These are phyloP conservation scores for Eutypa lata DNA, from an alignment of 2,329 filamentous ascomycete species.

Conservation along the genomic window DNA sequence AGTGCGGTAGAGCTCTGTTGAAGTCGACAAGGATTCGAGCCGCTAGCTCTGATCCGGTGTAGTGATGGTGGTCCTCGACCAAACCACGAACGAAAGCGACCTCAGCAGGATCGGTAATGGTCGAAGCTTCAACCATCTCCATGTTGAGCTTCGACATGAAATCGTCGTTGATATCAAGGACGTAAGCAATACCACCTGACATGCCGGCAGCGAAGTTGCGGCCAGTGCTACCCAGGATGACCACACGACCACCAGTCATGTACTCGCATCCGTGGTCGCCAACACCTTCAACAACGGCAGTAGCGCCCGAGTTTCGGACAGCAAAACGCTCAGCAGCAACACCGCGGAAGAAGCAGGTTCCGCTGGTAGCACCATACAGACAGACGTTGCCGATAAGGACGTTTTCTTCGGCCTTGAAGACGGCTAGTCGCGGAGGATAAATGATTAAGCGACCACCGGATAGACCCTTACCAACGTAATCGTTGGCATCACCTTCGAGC, in stretches of 20 bases:
- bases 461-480: slow-evolving; percentile 94
- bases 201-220: slow-evolving; percentile 98
- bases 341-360: slow-evolving; percentile 95
- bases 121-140: slow-evolving; percentile 92
- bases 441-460: slow-evolving; percentile 91
- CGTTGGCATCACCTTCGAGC: slow-evolving; percentile 92
- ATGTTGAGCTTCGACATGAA: slow-evolving; percentile 92
- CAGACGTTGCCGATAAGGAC: slow-evolving; percentile 91
- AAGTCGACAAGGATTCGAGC: slow-evolving; percentile 94
- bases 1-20: slow-evolving; percentile 82
- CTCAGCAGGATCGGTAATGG: slow-evolving; percentile 79
- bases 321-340: slow-evolving; percentile 94
- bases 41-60: slow-evolving; percentile 92
- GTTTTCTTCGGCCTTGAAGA: slow-evolving; percentile 96
- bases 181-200: slow-evolving; percentile 96
- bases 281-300: slow-evolving; percentile 91
- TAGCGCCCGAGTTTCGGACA: slow-evolving; percentile 93
- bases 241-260: slow-evolving; percentile 93
- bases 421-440: slow-evolving; percentile 84
- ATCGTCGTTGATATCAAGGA: slow-evolving; percentile 85
- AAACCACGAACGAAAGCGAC: slow-evolving; percentile 87
- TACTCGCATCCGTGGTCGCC: slow-evolving; percentile 98
- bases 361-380: slow-evolving; percentile 87
- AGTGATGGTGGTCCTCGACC: slow-evolving; percentile 96
- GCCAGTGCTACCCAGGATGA: slow-evolving; percentile 83